phyloP scores from a whole-genome alignment of 306 rosid genomes.

The Cicer pinnatifidum region DNA sequence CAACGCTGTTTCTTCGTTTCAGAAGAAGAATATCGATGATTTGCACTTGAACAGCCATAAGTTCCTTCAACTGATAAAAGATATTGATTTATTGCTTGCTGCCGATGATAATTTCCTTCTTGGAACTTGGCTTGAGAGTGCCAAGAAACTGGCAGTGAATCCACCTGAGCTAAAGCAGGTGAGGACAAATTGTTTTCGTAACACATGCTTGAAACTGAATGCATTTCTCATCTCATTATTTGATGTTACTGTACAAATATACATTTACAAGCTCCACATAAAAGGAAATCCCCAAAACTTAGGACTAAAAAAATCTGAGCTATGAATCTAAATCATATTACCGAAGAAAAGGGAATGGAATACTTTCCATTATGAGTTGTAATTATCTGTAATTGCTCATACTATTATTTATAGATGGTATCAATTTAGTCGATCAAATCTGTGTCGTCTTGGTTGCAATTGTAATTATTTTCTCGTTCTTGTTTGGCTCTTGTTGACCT shows the following conservation, averaged over 20 bases:
- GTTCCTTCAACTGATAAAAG: slow-evolving; percentile 76
- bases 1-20: slow-evolving; percentile 66
- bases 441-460: too few species aligned
- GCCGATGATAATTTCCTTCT: slow-evolving; percentile 82
- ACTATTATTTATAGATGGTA: too few species aligned
- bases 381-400: too few species aligned
- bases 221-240: neutral
- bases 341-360: too few species aligned
- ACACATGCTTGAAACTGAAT: neutral
- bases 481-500: too few species aligned
- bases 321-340: too few species aligned
- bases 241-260: neutral
- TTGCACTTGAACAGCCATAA: slow-evolving; percentile 58
- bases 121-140: slow-evolving; percentile 94
- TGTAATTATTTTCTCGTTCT: too few species aligned
- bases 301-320: neutral
- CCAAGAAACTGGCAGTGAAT: slow-evolving; percentile 70
- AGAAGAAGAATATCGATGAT: slow-evolving; percentile 57
- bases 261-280: neutral
- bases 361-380: too few species aligned
- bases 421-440: too few species aligned
- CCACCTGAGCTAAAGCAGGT: slow-evolving; percentile 75
- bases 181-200: slow-evolving; percentile 14
- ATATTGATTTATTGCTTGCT: slow-evolving; percentile 78
- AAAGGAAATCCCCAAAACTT: neutral